Evolutionary conservation across 129 eudicot genomes (phyloP).

Genomic region (Helianthus annuus): DNA sequence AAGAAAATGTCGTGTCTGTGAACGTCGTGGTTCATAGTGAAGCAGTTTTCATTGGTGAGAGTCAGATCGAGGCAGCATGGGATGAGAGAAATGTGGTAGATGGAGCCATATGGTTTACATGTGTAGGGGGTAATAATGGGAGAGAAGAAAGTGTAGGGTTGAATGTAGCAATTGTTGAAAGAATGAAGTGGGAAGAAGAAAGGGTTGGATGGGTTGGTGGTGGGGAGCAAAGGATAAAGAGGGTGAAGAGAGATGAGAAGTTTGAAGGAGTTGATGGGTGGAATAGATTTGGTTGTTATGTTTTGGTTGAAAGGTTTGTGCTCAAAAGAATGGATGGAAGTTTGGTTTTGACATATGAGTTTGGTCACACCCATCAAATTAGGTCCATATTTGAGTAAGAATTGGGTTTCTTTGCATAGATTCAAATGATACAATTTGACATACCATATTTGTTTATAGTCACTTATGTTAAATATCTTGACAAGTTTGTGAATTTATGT

Average conservation of each 20-base stretch:
- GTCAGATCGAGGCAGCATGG: slow-evolving; percentile 46
- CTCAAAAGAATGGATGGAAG: slow-evolving; percentile 75
- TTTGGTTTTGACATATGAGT: slow-evolving; percentile 57
- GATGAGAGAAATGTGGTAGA: slow-evolving; percentile 29
- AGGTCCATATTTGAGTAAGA: slow-evolving; percentile 49
- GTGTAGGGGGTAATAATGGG: slow-evolving; percentile 12
- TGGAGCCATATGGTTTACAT: slow-evolving; percentile 35
- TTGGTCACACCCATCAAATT: slow-evolving; percentile 47
- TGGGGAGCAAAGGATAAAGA: slow-evolving; percentile 37
- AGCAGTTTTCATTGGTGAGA: slow-evolving; percentile 38
- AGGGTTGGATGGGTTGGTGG: slow-evolving; percentile 66
- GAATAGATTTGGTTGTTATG: slow-evolving; percentile 60
- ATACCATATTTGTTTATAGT: background rate
- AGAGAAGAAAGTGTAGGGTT: slow-evolving; percentile 49
- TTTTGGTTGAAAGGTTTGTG: slow-evolving; percentile 79
- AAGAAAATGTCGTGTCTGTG: slow-evolving; percentile 27
- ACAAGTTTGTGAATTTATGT: background rate
- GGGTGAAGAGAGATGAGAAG: slow-evolving; percentile 42
- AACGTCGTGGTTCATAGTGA: slow-evolving; percentile 38
- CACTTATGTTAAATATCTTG: background rate
- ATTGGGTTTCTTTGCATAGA: no score
- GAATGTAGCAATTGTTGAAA: slow-evolving; percentile 40
- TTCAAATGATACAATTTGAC: background rate
- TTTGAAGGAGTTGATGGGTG: slow-evolving; percentile 46
- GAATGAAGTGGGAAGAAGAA: slow-evolving; percentile 66